These are phyloP conservation scores for Penicillium waksmanii DNA, from an alignment of 495 filamentous ascomycete genomes.

Conservation along the genomic window DNA sequence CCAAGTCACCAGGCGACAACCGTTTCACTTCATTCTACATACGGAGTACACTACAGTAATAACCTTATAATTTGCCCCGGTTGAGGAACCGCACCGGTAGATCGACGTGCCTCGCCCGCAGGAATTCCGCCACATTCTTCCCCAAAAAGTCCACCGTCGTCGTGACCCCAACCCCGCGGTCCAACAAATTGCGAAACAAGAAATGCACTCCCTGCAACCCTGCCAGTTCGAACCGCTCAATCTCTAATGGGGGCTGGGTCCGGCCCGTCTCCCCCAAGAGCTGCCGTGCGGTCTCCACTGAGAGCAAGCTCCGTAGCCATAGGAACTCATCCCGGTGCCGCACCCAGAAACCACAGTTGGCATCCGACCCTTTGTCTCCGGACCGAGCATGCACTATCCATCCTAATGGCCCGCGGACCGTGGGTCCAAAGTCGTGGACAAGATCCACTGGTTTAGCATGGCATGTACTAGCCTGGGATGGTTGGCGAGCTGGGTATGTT, in stretches of 20 bases:
- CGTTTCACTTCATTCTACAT: neutral
- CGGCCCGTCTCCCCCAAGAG: slow-evolving; percentile 46
- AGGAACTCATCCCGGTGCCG: slow-evolving; percentile 52
- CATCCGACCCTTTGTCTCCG: slow-evolving; percentile 57
- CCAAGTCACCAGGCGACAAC: neutral
- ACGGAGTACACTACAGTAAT: too few species aligned
- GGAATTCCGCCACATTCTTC: slow-evolving; percentile 60
- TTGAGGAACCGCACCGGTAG: slow-evolving; percentile 48
- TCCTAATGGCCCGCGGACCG: slow-evolving; percentile 46
- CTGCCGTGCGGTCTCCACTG: slow-evolving; percentile 36
- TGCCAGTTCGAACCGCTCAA: slow-evolving; percentile 57
- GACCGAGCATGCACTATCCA: slow-evolving; percentile 54
- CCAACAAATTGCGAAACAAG: slow-evolving; percentile 57
- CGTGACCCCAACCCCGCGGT: slow-evolving; percentile 55
- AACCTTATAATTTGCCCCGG: slow-evolving; percentile 38
- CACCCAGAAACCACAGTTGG: slow-evolving; percentile 59
- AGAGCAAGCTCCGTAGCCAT: slow-evolving; percentile 54
- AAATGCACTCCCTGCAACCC: slow-evolving; percentile 54
- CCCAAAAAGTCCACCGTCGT: slow-evolving; percentile 56
- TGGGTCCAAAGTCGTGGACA: slow-evolving; percentile 42
- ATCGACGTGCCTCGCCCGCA: slow-evolving; percentile 53
- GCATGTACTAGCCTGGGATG: slow-evolving; percentile 29
- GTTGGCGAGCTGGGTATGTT: slow-evolving; percentile 39
- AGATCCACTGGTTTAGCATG: slow-evolving; percentile 16
- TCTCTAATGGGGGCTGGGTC: slow-evolving; percentile 40